These are phyloP conservation scores for Suillus subalutaceus DNA, from an alignment of 768 basidiomycete species.

Conservation along the genomic window DNA sequence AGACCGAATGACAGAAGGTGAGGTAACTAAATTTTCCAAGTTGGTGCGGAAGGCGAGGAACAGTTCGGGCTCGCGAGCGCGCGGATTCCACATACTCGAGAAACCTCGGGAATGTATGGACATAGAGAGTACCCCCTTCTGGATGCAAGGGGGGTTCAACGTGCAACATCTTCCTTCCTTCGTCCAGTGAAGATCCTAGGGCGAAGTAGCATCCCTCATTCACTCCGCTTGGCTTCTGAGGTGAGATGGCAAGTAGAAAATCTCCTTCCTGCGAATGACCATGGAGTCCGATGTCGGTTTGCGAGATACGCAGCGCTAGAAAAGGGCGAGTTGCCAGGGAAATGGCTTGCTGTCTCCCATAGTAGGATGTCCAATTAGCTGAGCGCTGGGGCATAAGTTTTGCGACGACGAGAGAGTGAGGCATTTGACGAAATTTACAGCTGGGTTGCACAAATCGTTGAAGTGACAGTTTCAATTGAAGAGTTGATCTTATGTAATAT, in stretches of 20 bases:
- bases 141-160: not conserved
- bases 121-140: not conserved
- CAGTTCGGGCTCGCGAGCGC: too few relatives aligned
- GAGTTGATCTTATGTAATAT: too few relatives aligned
- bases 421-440: too few relatives aligned
- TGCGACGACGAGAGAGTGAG: not conserved
- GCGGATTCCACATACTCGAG: not conserved
- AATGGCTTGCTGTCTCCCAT: not conserved
- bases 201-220: conserved; percentile 1
- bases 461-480: too few relatives aligned
- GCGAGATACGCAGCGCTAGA: conserved; percentile 7
- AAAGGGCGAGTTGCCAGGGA: not conserved
- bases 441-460: too few relatives aligned
- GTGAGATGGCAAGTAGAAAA: not conserved
- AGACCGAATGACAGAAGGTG: too few relatives aligned
- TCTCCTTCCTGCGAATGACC: not conserved
- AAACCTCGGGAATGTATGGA: conserved; percentile 9
- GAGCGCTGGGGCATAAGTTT: not conserved
- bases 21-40: too few relatives aligned
- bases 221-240: not conserved
- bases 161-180: not conserved
- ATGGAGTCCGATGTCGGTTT: not conserved
- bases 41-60: not conserved
- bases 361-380: not conserved
- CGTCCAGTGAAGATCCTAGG: not conserved